Percentiles rank a stretch among this genome's conserved stretches.
These are phyloP conservation scores for Berberis vulgaris DNA, from an alignment of 164 flowering plant genomes.

Conservation along the genomic window DNA sequence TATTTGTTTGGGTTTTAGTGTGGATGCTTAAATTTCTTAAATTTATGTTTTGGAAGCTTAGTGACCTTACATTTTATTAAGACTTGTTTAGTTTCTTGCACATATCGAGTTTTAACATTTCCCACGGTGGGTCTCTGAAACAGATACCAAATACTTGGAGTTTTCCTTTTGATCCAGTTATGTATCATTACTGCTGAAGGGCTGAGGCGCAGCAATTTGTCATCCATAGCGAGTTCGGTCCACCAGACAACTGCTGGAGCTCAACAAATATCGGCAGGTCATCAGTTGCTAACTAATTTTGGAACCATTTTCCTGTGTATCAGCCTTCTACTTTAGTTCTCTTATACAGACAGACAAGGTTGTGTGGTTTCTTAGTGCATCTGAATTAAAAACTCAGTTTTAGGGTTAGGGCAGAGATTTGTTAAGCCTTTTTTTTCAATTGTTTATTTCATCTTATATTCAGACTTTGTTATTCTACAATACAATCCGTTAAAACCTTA, in stretches of 20 bases:
- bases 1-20: too few relatives aligned
- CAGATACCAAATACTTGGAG: constrained; percentile 95
- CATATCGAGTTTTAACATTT: too few relatives aligned
- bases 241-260: constrained; percentile 56
- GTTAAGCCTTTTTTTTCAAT: too few relatives aligned
- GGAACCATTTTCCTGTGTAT: background rate
- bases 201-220: constrained; percentile 66
- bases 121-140: constrained; percentile 8
- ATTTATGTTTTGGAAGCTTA: too few relatives aligned
- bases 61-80: too few relatives aligned
- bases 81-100: too few relatives aligned
- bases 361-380: background rate
- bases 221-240: constrained; percentile 71
- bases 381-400: too few relatives aligned
- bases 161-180: constrained; percentile 87
- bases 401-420: too few relatives aligned
- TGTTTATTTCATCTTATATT: too few relatives aligned
- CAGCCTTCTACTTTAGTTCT: background rate
- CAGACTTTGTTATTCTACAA: too few relatives aligned
- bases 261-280: constrained; percentile 55
- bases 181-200: constrained; percentile 89
- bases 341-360: background rate
- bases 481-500: too few relatives aligned
- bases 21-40: too few relatives aligned
- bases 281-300: constrained; percentile 2